These are phyloP conservation scores for Pichia sp. DNA, from an alignment of 1,139 yeast species.

Conservation along the genomic window DNA sequence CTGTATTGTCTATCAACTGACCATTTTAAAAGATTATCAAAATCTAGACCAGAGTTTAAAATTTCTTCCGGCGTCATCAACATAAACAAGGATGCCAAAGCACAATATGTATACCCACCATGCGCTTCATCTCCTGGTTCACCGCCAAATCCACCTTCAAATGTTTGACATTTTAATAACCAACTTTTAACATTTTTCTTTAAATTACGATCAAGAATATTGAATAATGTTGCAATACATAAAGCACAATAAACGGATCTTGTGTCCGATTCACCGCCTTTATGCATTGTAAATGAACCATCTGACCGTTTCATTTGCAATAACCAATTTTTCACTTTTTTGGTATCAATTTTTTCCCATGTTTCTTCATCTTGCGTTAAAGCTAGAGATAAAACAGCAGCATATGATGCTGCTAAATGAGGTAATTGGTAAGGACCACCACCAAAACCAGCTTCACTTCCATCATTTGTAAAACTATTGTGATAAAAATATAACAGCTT, in stretches of 20 bases:
- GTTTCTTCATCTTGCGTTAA: conserved; percentile 42
- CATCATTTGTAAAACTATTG: conserved; percentile 7
- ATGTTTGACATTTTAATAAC: conserved; percentile 73
- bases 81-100: conserved; percentile 63
- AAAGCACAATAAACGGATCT: conserved; percentile 85
- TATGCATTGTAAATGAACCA: conserved; percentile 73
- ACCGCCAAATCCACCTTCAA: conserved; percentile 94
- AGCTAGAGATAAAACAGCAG: conserved; percentile 62
- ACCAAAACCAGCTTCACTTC: conserved; percentile 62
- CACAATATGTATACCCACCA: conserved; percentile 95
- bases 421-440: conserved; percentile 81
- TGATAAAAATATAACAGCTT: conserved; percentile 2
- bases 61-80: conserved; percentile 34
- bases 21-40: conserved; percentile 55
- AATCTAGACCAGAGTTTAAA: conserved; percentile 25
- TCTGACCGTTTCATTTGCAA: conserved; percentile 53
- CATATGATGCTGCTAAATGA: conserved; percentile 83
- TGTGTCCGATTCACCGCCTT: conserved; percentile 79
- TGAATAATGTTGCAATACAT: conserved; percentile 62
- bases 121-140: conserved; percentile 84
- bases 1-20: conserved; percentile 58
- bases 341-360: conserved; percentile 42
- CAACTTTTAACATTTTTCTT: conserved; percentile 49
- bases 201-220: conserved; percentile 60
- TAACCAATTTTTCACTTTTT: conserved; percentile 56